Base-by-base conservation (phyloP, 108 stramenopile genomes). In the Cyclotella kingstonii region DNA sequence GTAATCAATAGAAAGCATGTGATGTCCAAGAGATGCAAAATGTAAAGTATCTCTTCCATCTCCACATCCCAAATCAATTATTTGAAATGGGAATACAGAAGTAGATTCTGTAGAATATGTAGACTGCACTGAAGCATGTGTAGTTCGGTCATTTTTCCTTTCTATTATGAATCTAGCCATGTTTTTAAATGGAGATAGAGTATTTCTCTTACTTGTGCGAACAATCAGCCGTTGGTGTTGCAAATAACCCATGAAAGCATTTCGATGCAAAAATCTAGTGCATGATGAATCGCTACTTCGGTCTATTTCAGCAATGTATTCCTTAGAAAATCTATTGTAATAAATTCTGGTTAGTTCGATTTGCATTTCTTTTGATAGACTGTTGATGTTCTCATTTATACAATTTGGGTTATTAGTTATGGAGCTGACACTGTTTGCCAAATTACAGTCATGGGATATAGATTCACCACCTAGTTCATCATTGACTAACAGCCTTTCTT, bases 31-130 rank as follows among this genome's bases (percentile, higher is more conserved):
- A 21, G 66, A 38, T 18, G 66, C n/a, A 48, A 67, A 67, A 38
- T 67, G 38, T 15, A 28, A 35, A 5, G 55, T 57, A 38, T 67
- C 66, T 19, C 48, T 34, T 23, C 66, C 66, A 22, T 48, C 36
- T 12, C 66, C 66, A 34, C 66, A 67, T 49, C 66, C 66, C 21
- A 67, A 41, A 57, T 67, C 66, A 45, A 67, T 38, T 10, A 67
- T 47, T 55, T 45, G 54, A 47, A 46, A 55, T 2, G 54, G 14
- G 11, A 33, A 2, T 21, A 30, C 2, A 4, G 39, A 10, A 18
- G 54, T 10, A 51, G 27, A 19, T 18, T 33, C 15, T 42, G 22
- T 18, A 0, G 50, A 1, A 30, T 38, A 39, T 41, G 29, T 22
- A 7, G 15, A 19, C 15, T n/a, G 27, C 29, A 11, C 12, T 33